phyloP scores from a whole-genome alignment of 2,329 filamentous ascomycete species.

The Pleurostoma richardsiae region DNA sequence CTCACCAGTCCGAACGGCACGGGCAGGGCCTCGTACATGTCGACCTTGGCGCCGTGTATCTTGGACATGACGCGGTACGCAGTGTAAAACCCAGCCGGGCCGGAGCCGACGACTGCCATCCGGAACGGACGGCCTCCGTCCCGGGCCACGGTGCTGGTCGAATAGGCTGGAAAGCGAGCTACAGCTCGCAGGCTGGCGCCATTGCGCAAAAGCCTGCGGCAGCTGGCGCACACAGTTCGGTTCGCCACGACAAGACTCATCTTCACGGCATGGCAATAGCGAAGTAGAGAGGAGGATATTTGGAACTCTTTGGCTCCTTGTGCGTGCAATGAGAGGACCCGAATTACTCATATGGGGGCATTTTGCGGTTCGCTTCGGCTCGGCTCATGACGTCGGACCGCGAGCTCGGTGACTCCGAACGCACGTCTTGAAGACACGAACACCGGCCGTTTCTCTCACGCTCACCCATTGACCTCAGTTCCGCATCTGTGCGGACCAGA shows the following conservation, averaged over 20 bases:
- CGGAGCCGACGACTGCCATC: slow-evolving; percentile 86
- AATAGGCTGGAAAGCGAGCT: neutral
- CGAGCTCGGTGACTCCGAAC: too few species aligned
- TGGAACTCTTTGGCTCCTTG: too few species aligned
- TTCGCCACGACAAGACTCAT: neutral
- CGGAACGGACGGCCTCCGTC: slow-evolving; percentile 54
- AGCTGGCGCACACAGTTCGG: neutral
- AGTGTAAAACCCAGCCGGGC: slow-evolving; percentile 94
- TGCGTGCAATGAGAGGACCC: too few species aligned
- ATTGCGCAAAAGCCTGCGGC: neutral
- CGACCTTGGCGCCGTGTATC: slow-evolving; percentile 66
- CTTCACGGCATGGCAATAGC: neutral
- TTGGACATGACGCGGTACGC: slow-evolving; percentile 79
- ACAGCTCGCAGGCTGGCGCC: neutral
- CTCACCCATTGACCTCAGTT: too few species aligned
- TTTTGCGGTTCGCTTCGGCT: neutral
- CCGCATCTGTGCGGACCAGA: too few species aligned
- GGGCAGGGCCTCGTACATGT: slow-evolving; percentile 95
- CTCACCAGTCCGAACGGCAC: slow-evolving; percentile 90
- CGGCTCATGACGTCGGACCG: neutral
- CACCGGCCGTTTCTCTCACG: too few species aligned
- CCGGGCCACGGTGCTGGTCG: slow-evolving; percentile 9
- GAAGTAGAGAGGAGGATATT: too few species aligned
- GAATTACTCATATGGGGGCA: too few species aligned
- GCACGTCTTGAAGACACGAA: too few species aligned